Evolutionary conservation across 108 stramenopile genomes (phyloP).

Genomic region (Nitzschia sp.): DNA sequence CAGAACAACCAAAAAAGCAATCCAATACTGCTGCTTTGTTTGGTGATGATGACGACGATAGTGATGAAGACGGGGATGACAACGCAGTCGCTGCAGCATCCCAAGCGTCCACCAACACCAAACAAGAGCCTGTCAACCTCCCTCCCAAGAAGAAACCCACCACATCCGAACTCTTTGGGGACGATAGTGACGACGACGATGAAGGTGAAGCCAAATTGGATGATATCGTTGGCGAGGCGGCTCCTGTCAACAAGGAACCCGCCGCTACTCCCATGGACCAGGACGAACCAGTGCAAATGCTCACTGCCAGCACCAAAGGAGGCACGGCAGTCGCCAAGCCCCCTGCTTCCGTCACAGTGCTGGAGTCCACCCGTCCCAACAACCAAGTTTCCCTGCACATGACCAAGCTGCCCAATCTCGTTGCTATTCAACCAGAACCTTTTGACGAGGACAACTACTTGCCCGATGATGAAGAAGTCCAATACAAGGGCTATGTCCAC

Average conservation of each 20-base stretch:
- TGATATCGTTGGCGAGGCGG: slow-evolving; percentile 47
- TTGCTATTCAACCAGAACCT: slow-evolving; percentile 67
- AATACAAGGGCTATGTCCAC: slow-evolving; percentile 61
- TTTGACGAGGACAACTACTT: slow-evolving; percentile 67
- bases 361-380: slow-evolving; percentile 28
- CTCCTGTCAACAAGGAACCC: slow-evolving; percentile 11
- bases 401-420: slow-evolving; percentile 78
- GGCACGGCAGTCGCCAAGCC: slow-evolving; percentile 13
- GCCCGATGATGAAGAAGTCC: slow-evolving; percentile 56
- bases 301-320: not conserved
- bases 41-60: slow-evolving; percentile 23
- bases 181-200: slow-evolving; percentile 29
- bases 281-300: not conserved
- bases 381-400: slow-evolving; percentile 46
- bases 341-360: slow-evolving; percentile 40
- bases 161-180: slow-evolving; percentile 20
- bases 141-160: slow-evolving; percentile 20
- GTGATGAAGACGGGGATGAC: slow-evolving; percentile 10
- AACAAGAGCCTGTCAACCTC: no score
- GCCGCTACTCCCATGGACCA: not conserved
- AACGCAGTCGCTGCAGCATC: not conserved
- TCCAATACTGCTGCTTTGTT: slow-evolving; percentile 21
- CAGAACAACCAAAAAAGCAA: slow-evolving; percentile 11
- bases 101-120: not conserved
- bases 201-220: slow-evolving; percentile 44